Conservation (phyloP, 768 basidiomycete species). For the Tremella mesenterica region DNA sequence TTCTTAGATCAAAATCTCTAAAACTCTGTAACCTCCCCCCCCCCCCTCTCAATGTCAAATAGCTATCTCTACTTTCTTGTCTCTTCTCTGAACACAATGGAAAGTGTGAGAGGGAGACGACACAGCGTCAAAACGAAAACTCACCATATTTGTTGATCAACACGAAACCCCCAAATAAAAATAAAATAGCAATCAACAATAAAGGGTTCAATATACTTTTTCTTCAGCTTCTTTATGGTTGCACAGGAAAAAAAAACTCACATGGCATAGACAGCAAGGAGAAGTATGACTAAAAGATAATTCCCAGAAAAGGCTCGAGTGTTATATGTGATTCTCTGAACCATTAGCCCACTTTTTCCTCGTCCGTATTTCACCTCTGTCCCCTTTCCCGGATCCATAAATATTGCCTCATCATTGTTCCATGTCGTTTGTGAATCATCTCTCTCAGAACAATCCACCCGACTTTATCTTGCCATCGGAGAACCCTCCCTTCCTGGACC, state of each 20-base stretch:
- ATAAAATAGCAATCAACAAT: constrained; percentile 69
- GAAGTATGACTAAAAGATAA: constrained; percentile 79
- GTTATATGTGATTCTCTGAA: constrained; percentile 87
- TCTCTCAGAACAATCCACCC: too few relatives aligned
- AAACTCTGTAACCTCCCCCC: too few relatives aligned
- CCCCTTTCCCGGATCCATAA: too few relatives aligned
- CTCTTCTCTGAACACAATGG: too few relatives aligned
- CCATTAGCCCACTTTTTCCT: too few relatives aligned
- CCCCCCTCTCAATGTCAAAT: too few relatives aligned
- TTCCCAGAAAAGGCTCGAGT: constrained; percentile 62
- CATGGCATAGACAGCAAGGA: constrained; percentile 78
- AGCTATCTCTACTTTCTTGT: too few relatives aligned
- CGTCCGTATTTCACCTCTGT: too few relatives aligned
- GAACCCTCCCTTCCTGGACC: too few relatives aligned
- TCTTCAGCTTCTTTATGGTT: neutral
- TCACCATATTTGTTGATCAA: constrained; percentile 82
- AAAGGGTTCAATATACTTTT: constrained; percentile 65
- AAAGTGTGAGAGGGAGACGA: too few relatives aligned
- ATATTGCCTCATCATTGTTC: neutral
- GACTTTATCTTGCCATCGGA: too few relatives aligned
- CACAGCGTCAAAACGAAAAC: constrained; percentile 41
- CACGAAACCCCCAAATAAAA: constrained; percentile 85
- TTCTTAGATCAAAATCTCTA: too few relatives aligned
- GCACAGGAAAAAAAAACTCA: constrained; percentile 45
- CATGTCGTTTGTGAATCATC: neutral